Evolutionary conservation across 2,329 filamentous ascomycete genomes (phyloP).

Genomic region (Aspergillus ibericus): DNA sequence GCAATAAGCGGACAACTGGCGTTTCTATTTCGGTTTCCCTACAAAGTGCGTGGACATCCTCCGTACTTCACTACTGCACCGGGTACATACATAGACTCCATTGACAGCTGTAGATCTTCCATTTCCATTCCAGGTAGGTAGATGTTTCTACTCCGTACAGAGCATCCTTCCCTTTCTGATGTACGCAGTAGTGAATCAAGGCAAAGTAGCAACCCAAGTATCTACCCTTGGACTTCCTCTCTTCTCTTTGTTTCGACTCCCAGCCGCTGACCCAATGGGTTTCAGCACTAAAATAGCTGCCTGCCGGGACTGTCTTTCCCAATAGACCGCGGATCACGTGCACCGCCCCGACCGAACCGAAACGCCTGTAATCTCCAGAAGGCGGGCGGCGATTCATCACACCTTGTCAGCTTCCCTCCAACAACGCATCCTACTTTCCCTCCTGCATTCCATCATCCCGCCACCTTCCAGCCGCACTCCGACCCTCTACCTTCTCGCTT

Average conservation of each 20-base stretch:
- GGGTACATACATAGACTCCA: neutral
- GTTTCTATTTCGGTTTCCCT: slow-evolving; percentile 11
- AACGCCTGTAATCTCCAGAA: slow-evolving; percentile 26
- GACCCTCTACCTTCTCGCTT: neutral
- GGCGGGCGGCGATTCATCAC: slow-evolving; percentile 26
- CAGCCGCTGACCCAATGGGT: slow-evolving; percentile 2
- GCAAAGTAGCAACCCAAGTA: neutral
- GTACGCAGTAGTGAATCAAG: neutral
- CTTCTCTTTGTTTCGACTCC: slow-evolving; percentile 27
- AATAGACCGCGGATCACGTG: slow-evolving; percentile 22
- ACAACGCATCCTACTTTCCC: slow-evolving; percentile 9
- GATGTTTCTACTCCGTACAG: neutral
- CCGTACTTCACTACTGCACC: neutral
- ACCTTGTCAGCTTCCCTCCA: slow-evolving; percentile 27
- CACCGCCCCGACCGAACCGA: slow-evolving; percentile 25
- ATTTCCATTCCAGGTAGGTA: neutral
- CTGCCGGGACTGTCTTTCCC: slow-evolving; percentile 16
- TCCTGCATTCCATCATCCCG: slow-evolving; percentile 7
- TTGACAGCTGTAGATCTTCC: neutral
- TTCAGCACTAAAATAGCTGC: slow-evolving; percentile 18
- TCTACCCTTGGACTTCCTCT: neutral
- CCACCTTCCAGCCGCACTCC: slow-evolving; percentile 3
- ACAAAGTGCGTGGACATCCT: neutral
- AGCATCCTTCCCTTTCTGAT: neutral
- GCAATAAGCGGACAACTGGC: slow-evolving; percentile 12